Percentiles rank a stretch among this genome's conserved stretches.
These are phyloP conservation scores for Backusella mclennaniae DNA, from an alignment of 192 early-diverging fungal genomes.

Conservation along the genomic window DNA sequence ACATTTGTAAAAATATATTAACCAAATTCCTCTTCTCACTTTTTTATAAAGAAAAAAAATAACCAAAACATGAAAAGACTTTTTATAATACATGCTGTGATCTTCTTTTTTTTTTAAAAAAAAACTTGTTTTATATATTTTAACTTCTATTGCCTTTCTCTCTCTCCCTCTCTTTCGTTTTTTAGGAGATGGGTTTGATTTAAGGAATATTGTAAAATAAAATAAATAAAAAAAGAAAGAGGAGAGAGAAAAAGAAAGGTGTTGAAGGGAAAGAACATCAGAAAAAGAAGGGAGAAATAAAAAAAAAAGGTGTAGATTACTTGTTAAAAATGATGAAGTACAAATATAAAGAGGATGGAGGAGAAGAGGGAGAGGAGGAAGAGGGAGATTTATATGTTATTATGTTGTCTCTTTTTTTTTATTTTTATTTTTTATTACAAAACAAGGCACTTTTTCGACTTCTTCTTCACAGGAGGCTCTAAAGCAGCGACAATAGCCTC, in stretches of 20 bases:
- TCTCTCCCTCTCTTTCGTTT: not conserved
- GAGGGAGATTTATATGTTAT: not conserved
- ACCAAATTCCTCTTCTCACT: not conserved
- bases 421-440: slow-evolving; percentile 50
- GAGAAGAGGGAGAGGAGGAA: not conserved
- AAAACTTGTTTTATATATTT: not conserved
- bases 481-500: slow-evolving; percentile 97
- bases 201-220: slow-evolving; percentile 8
- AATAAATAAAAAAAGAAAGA: slow-evolving; percentile 11
- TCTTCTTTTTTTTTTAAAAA: not conserved
- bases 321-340: not conserved
- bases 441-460: slow-evolving; percentile 77
- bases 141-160: not conserved
- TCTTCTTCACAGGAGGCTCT: slow-evolving; percentile 81
- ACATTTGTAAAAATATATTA: slow-evolving; percentile 11
- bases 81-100: not conserved
- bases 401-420: not conserved
- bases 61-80: not conserved
- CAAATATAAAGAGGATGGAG: not conserved
- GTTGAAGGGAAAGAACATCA: not conserved
- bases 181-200: not conserved
- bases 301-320: not conserved
- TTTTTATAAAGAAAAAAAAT: not conserved
- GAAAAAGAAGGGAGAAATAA: not conserved
- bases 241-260: slow-evolving; percentile 7